Base-by-base conservation (phyloP, 495 filamentous ascomycete genomes). In the Lasiosphaeriaceae sp. region DNA sequence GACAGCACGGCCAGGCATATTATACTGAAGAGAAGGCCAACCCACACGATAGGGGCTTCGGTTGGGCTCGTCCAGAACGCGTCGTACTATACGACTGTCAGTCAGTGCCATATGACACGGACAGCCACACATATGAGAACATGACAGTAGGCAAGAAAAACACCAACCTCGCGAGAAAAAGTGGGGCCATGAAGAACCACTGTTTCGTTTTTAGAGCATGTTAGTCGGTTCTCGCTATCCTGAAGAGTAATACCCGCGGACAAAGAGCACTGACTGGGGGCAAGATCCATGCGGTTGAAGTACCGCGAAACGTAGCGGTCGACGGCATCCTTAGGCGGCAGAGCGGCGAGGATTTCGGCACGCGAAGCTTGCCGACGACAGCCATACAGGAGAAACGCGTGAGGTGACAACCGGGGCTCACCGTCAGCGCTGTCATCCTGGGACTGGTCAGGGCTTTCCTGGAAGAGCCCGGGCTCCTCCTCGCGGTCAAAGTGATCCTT, bases 151-250 rank as follows among this genome's bases (percentile, higher is more conserved):
- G 6, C 21, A 14, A 22, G 5, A 22, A 20, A 22, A 20, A 12
- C 21, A 50, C 55, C 12, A 54, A 70, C 71, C 63, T 72, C 62
- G 26, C 64, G 60, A 52, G 72, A 64, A 48, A 74, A 74, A 39
- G 69, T 65, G 8, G 37, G 52, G 31, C 64, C 67, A 39, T 74
- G 71, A 45, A 72, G 14, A 46, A 66, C 47, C 5, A 58, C 71
- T 74, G 37, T 22, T n/a, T n/a, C n/a, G n/a, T n/a, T n/a, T n/a
- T n/a, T 19, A 21, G 16, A 22, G 6, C 17, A 26, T 22, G 26
- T 31, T 31, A 31, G 26, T 31, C 9, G 11, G 46, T 21, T 17
- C 6, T 16, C 3, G 14, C 21, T 12, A 45, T 6, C 20, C 4
- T 4, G 4, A 12, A 45, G 16, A 45, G 16, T 6, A 16, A n/a